Evolutionary conservation across 73 alveolate species (phyloP).

Genomic region (Paramecium caudatum): DNA sequence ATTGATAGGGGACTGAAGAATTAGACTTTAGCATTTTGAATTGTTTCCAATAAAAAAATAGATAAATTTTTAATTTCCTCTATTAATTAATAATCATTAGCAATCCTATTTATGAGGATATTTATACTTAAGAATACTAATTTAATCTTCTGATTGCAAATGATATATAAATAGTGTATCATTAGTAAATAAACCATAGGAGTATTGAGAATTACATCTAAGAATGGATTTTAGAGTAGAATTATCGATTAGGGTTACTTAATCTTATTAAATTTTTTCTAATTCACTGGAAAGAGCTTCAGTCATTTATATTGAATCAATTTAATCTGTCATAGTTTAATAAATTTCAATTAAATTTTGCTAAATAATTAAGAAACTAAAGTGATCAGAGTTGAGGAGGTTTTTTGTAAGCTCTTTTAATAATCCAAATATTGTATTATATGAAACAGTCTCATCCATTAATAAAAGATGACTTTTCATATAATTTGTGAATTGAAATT

Average conservation of each 20-base stretch:
- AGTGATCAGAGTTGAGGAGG: background rate
- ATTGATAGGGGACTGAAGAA: constrained; percentile 46
- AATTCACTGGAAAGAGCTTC: no score
- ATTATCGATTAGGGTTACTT: no score
- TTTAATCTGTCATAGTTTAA: background rate
- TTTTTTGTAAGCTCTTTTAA: background rate
- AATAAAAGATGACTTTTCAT: constrained; percentile 15
- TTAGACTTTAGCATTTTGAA: constrained; percentile 15
- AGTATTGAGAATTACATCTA: background rate
- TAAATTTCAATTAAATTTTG: background rate
- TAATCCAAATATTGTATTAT: background rate
- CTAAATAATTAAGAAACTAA: constrained; percentile 26
- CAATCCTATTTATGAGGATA: no score
- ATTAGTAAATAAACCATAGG: background rate
- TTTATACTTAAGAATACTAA: no score
- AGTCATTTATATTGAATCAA: background rate
- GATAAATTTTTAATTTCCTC: background rate
- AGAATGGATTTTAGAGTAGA: no score
- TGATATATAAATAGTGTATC: background rate
- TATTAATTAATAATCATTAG: background rate
- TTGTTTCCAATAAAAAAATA: background rate
- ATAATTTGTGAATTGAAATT: constrained; percentile 1
- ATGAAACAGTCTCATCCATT: constrained; percentile 63
- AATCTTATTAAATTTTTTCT: no score
- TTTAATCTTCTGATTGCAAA: background rate